A percentile compares a stretch with the other conserved stretches of the same genome.
Conservation (phyloP, 2,329 filamentous ascomycete genomes). For the Diplodia seriata region DNA sequence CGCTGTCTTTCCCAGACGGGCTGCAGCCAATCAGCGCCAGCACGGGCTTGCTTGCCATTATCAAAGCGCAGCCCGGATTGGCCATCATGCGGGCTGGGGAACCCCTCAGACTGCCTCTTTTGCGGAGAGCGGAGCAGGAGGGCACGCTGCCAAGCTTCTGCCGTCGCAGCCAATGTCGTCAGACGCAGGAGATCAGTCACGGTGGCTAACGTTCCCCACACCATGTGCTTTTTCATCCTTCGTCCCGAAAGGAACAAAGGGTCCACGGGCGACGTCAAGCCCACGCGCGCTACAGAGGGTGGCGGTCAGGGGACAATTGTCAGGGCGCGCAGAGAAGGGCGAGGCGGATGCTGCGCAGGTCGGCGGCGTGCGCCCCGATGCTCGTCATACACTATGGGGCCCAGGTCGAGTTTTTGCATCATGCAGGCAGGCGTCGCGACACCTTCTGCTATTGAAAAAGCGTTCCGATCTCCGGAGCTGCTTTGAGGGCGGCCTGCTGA, state of each 20-base stretch:
- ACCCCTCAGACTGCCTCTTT: not conserved
- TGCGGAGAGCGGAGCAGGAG: not conserved
- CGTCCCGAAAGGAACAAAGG: slow-evolving; percentile 5
- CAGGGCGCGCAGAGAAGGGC: slow-evolving; percentile 17
- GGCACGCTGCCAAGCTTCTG: slow-evolving; percentile 14
- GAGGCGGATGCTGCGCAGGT: slow-evolving; percentile 12
- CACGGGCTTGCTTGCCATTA: not conserved
- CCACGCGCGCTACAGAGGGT: not conserved
- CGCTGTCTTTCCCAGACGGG: too few relatives aligned
- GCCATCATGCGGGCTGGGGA: not conserved
- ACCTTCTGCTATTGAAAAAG: slow-evolving; percentile 15
- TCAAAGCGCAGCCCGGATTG: not conserved
- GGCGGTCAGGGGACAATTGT: slow-evolving; percentile 5
- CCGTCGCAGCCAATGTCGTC: slow-evolving; percentile 16
- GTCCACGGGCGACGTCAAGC: slow-evolving; percentile 16
- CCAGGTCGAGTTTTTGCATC: slow-evolving; percentile 8
- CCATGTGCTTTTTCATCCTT: slow-evolving; percentile 16
- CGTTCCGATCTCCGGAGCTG: slow-evolving; percentile 23
- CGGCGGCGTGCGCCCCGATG: slow-evolving; percentile 16
- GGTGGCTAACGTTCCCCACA: slow-evolving; percentile 23
- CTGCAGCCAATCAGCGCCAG: not conserved
- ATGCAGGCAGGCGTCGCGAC: slow-evolving; percentile 20
- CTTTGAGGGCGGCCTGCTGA: slow-evolving; percentile 6
- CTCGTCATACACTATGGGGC: not conserved
- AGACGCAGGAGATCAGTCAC: slow-evolving; percentile 20